A percentile compares a stretch with the other conserved stretches of the same genome.
phyloP scores from a whole-genome alignment of 768 basidiomycete genomes.

The Auriscalpium orientale region DNA sequence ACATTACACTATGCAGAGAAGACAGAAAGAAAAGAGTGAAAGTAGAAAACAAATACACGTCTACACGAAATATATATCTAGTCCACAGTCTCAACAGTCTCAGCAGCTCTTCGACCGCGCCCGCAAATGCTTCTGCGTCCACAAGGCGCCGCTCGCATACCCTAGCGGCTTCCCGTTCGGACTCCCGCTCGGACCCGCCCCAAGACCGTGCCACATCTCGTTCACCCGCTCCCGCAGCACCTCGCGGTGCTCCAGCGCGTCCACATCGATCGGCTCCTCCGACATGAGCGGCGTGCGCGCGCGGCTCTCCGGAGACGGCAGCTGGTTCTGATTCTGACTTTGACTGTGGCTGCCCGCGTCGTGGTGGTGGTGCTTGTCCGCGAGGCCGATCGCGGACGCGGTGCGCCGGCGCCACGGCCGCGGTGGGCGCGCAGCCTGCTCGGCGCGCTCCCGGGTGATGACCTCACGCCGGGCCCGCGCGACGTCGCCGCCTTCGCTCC shows the following conservation, averaged over 20 bases:
- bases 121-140: not conserved
- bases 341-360: not conserved
- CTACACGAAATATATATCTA: not conserved
- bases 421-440: not conserved
- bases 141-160: no score
- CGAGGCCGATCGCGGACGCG: not conserved
- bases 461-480: constrained; percentile 6
- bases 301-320: constrained; percentile 10
- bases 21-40: not conserved
- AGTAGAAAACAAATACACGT: not conserved
- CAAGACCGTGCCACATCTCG: not conserved
- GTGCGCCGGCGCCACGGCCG: constrained; percentile 2
- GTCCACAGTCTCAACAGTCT: not conserved
- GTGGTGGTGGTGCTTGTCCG: not conserved
- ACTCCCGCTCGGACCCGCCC: not conserved
- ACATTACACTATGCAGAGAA: not conserved
- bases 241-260: constrained; percentile 2
- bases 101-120: constrained; percentile 12
- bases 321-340: not conserved
- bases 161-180: not conserved
- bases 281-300: not conserved
- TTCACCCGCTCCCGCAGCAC: not conserved
- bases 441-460: not conserved
- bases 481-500: constrained; percentile 7
- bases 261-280: constrained; percentile 11